Conservation (phyloP, 1,284 basidiomycete genomes). For the Clitocybe nebularis region DNA sequence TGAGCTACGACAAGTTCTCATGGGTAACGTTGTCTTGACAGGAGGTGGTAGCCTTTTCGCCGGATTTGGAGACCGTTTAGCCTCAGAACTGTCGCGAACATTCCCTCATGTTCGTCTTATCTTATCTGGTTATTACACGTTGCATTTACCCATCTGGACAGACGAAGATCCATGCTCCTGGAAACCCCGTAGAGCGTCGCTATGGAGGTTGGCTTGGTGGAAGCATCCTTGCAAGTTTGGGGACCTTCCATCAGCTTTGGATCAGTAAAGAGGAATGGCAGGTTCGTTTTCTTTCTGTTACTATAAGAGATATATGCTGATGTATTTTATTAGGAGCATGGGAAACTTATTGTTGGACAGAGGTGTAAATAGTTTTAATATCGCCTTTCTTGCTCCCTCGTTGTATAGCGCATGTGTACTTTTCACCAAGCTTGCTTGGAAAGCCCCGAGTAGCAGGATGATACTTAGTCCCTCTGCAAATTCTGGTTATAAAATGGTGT, state of each 20-base stretch:
- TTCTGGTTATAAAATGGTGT: not conserved
- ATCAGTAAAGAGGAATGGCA: constrained; percentile 91
- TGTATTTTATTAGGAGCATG: constrained; percentile 57
- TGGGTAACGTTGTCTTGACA: constrained; percentile 92
- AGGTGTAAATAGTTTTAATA: constrained; percentile 60
- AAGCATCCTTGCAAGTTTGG: constrained; percentile 87
- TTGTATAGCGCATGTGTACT: no score
- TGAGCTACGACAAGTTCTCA: constrained; percentile 85
- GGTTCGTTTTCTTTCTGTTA: constrained; percentile 39
- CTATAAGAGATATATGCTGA: not conserved
- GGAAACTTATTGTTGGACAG: constrained; percentile 71
- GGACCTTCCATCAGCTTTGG: constrained; percentile 96
- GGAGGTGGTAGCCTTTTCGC: constrained; percentile 87
- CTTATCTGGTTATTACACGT: constrained; percentile 1
- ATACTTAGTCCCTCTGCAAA: no score
- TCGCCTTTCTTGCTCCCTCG: not conserved
- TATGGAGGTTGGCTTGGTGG: constrained; percentile 94
- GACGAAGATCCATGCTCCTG: constrained; percentile 87
- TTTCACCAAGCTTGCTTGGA: no score
- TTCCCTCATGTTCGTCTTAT: constrained; percentile 71
- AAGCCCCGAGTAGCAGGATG: no score
- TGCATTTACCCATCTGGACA: constrained; percentile 21
- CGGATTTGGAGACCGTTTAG: constrained; percentile 84
- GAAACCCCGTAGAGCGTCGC: constrained; percentile 82
- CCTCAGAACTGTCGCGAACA: constrained; percentile 72